Evolutionary conservation across 2,329 filamentous ascomycete genomes (phyloP), one percentile per base, ranked within the genome.

Genomic region (Penicillium sumatraense): DNA sequence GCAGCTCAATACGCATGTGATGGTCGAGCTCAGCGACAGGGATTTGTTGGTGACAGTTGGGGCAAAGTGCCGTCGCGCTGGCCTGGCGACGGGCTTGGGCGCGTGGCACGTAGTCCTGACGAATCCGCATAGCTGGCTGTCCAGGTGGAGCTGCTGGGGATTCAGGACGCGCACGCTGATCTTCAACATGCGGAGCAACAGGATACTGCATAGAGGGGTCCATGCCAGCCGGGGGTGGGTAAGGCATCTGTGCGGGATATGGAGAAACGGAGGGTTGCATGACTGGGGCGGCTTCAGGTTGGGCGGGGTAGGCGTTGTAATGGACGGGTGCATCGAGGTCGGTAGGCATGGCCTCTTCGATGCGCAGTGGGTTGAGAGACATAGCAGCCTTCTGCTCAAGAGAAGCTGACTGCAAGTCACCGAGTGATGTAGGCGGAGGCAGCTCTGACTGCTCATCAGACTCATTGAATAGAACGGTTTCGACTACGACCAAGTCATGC

Each of bases 401-500:
- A 8, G 93, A 97, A 26, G 93, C 91, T 58, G 93, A 96, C 72
- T 98, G 93, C 16, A 99, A 82, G 67, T 99, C 95, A 60, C 91
- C 90, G 38, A 97, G 86, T 5, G 89, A 92, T 3, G 91, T 95
- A 1, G 95, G 95, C 1, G 93, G 89, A 27, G 93, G 93, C 10
- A 99, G 86, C 60, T 95, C 89, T 33, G 87, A 86, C 60, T 90
- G 85, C 63, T 97, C 93, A 72, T 99, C 95, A 35, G 86, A 84
- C 64, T 96, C 93, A 55, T 86, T 92, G 74, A 99, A 99, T 14
- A 91, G 82, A 51, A 99, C 93, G 0, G 93, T 97, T 75, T 97
- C 95, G 41, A 97, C 92, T 18, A 99, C 89, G 29, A 93, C 88
- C 67, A 99, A 99, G 71, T 98, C 93, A 69, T 96, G 91, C 95